phyloP scores from a whole-genome alignment of 768 basidiomycete genomes.

The Mycena crocata region DNA sequence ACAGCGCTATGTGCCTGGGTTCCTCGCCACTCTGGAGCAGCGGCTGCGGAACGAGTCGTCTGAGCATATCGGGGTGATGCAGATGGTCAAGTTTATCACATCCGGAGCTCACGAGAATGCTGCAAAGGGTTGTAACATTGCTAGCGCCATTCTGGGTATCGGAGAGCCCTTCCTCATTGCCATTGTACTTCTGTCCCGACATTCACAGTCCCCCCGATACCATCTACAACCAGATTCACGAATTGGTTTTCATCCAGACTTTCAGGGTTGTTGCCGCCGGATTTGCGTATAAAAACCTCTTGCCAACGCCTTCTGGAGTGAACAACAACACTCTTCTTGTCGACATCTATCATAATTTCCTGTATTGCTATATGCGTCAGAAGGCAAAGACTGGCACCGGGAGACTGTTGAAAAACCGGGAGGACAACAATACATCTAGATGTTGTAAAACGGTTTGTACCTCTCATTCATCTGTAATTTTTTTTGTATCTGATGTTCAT shows the following conservation, averaged over 20 bases:
- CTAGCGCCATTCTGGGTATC: neutral
- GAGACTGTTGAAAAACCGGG: neutral
- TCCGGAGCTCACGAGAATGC: too few species aligned
- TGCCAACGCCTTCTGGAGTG: neutral
- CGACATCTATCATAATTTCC: neutral
- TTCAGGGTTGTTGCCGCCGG: neutral
- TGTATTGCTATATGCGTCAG: neutral
- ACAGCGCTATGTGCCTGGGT: too few species aligned
- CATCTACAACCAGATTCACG: conserved; percentile 5
- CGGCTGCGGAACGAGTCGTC: too few species aligned
- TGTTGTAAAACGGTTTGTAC: conserved; percentile 5
- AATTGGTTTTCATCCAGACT: neutral
- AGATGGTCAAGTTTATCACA: too few species aligned
- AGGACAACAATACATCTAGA: neutral
- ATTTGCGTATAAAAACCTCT: neutral
- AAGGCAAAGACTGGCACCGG: neutral
- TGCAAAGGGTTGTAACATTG: too few species aligned
- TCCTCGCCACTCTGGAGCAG: too few species aligned
- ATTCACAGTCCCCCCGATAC: neutral
- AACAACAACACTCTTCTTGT: neutral
- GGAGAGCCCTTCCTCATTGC: neutral
- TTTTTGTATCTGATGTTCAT: neutral
- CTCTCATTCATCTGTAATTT: too few species aligned
- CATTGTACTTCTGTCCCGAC: neutral
- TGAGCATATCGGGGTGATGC: too few species aligned